A percentile compares a stretch with the other conserved stretches of the same genome.
Conservation (phyloP, 73 alveolate species). For the Durusdinium trenchii region DNA sequence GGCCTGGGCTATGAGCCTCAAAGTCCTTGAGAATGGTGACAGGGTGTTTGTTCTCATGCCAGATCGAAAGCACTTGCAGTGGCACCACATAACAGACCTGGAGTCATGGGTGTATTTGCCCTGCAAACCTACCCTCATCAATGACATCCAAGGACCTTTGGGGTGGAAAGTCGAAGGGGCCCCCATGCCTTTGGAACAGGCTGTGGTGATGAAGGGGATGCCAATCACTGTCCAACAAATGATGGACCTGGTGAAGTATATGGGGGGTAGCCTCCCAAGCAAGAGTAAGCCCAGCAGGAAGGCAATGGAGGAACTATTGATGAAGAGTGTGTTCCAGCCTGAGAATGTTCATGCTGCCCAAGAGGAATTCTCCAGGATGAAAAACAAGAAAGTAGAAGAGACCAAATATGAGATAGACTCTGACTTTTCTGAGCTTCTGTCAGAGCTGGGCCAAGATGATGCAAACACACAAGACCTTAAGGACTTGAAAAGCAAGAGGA, state of each 20-base stretch:
- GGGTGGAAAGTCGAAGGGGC: not conserved
- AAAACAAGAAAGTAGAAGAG: not conserved
- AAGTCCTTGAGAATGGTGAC: not conserved
- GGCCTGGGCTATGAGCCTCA: not conserved
- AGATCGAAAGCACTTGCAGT: not conserved
- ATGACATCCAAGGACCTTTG: not conserved
- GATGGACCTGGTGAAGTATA: not conserved
- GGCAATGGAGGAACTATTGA: not conserved
- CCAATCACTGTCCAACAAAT: not conserved
- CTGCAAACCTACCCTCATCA: not conserved
- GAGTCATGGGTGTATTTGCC: not conserved
- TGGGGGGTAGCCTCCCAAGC: not conserved
- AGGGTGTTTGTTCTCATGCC: not conserved
- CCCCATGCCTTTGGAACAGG: not conserved
- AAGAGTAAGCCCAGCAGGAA: not conserved
- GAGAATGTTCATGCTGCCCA: not conserved
- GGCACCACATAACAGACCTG: not conserved
- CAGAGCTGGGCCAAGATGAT: slow-evolving; percentile 22
- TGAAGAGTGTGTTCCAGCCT: not conserved
- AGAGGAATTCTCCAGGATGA: not conserved
- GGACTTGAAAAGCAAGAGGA: not conserved
- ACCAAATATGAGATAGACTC: not conserved
- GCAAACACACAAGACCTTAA: not conserved
- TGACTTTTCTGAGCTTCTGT: not conserved
- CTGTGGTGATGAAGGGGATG: not conserved